Evolutionary conservation across 805 yeast species (phyloP).

Genomic region (Wickerhamiella azyma): DNA sequence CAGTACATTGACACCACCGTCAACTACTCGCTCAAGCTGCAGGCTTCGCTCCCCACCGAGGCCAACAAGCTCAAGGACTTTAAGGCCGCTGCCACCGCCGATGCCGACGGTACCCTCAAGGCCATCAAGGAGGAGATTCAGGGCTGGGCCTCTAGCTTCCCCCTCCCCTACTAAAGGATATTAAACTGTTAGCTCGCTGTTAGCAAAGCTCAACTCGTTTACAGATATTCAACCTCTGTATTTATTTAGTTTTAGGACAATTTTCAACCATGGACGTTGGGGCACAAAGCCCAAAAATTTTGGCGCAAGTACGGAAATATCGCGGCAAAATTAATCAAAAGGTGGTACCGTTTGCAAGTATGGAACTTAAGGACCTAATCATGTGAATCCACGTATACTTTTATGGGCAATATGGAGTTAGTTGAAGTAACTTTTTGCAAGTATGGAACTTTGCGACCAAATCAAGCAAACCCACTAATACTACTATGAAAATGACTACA

Average conservation of each 20-base stretch:
- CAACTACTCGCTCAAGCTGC: slow-evolving; percentile 58
- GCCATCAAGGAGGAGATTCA: slow-evolving; percentile 64
- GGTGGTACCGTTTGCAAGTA: too few species aligned
- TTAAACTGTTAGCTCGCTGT: too few species aligned
- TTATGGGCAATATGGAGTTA: too few species aligned
- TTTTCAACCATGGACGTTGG: not conserved
- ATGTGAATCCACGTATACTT: too few species aligned
- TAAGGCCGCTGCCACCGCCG: slow-evolving; percentile 58
- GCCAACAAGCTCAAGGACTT: slow-evolving; percentile 94
- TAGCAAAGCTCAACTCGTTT: not conserved
- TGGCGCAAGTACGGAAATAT: too few species aligned
- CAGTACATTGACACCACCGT: slow-evolving; percentile 72
- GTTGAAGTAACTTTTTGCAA: too few species aligned
- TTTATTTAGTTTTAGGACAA: not conserved
- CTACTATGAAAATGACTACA: too few species aligned
- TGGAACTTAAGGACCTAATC: too few species aligned
- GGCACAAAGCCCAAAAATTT: too few species aligned
- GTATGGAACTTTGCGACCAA: too few species aligned
- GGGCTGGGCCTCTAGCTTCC: slow-evolving; percentile 59
- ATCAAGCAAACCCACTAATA: too few species aligned
- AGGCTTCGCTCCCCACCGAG: slow-evolving; percentile 69
- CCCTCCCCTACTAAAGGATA: slow-evolving; percentile 26
- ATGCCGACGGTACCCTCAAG: slow-evolving; percentile 55
- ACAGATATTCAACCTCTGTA: not conserved
- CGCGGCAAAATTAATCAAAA: too few species aligned